Base-by-base conservation (phyloP, 495 filamentous ascomycete species). In the Neurospora sp. region DNA sequence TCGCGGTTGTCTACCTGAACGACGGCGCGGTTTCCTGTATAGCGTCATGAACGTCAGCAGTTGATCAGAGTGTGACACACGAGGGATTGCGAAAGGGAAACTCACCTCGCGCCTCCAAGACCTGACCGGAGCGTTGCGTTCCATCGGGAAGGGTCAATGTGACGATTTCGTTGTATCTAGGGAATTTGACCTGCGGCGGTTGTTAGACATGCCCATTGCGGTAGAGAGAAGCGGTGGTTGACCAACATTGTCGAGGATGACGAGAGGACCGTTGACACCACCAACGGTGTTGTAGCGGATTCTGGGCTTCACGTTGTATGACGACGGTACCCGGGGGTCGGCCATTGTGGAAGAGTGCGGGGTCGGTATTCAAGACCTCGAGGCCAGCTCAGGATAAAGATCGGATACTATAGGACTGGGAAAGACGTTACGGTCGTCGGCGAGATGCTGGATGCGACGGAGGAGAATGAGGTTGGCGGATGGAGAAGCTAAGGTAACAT, bases 211-310 rank as follows among this genome's bases (percentile, higher is more conserved):
- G 46, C 38, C 16, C 54, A 39, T 48, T 3, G n/a, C 18, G 20
- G 9, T 4, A 31, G 8, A 48, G 72, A 41, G 11, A 11, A 9
- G 35, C 6, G 37, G 69, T n/a, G 38, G 42, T 59, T n/a, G 71
- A 42, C 88, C 79, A 81, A 97, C 94, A 87, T 96, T 94, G 79
- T 98, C 96, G 70, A 99, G 88, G 81, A 99, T 93, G 78, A 99
- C 96, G 83, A 98, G 88, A 71, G 96, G 96, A 69, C 96, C 96
- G 85, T 98, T 99, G 82, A 98, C 92, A 83, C 94, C 96, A 82
- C 93, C 92, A 81, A 99, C 94, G 75, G 96, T 99, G 86, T 99
- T 99, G 87, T 99, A 99, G 74, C 92, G 89, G 80, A 97, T 89
- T 82, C 94, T 89, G 78, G 94, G 94, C 82, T 91, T 89, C 81